Conservation (phyloP, 225 moss, liverwort and hornwort species). For the Bryoerythrophyllum caledonicum region DNA sequence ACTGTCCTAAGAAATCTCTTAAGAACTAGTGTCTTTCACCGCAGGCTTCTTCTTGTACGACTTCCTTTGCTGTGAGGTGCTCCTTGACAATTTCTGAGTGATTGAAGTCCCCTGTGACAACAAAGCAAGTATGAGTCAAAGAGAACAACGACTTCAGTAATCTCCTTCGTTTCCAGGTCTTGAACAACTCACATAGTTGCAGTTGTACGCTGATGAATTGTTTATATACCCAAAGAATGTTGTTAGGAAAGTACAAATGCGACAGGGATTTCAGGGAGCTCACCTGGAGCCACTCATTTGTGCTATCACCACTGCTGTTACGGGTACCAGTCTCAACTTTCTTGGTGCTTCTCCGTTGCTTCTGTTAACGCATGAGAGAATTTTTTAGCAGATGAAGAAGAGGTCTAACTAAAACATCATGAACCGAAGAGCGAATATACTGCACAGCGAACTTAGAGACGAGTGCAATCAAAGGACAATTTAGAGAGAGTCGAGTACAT, state of each 20-base stretch:
- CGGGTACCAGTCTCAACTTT: conserved; percentile 94
- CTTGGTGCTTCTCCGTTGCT: conserved; percentile 77
- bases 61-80: conserved; percentile 50
- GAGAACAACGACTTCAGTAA: background rate
- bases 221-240: background rate
- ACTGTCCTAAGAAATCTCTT: conserved; percentile 17
- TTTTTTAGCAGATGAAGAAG: background rate
- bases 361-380: conserved; percentile 41
- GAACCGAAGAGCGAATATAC: background rate
- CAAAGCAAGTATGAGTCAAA: background rate
- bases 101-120: conserved; percentile 50
- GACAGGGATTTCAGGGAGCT: conserved; percentile 11
- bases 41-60: conserved; percentile 43
- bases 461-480: background rate
- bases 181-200: background rate
- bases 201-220: background rate
- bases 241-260: background rate
- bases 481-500: background rate
- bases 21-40: conserved; percentile 19
- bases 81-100: conserved; percentile 44
- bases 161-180: background rate
- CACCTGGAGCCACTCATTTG: conserved; percentile 90
- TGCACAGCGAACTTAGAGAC: background rate
- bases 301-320: conserved; percentile 50
- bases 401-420: too few species aligned